Base-by-base conservation (phyloP, 2,329 filamentous ascomycete genomes). In the Thielaviopsis cerberus region DNA sequence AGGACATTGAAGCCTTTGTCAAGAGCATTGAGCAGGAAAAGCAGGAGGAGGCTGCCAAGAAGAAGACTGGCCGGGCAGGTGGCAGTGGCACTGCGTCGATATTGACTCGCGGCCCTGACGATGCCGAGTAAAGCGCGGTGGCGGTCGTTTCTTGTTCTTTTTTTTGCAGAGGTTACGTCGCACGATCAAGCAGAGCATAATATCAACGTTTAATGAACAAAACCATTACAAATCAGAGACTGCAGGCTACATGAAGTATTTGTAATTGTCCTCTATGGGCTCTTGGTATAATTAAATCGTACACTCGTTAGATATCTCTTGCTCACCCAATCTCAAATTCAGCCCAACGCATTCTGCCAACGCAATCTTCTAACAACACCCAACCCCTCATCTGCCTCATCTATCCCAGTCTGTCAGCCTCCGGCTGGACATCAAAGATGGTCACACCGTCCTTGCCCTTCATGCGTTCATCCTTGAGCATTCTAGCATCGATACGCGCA, bases 1-100 rank as follows among this genome's bases (percentile, higher is more conserved):
- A 97, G 71, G 88, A 95, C 67, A 98, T 98, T 67, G 92, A 98
- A 77, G 81, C 81, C 65, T 96, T 94, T 68, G 94, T 98, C 68
- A 97, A 97, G 82, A 92, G 82, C 72, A 98, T 98, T 71, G 94
- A 98, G 77, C 86, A 90, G 67, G 94, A 98, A 80, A 98, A 98
- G 80, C 90, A 95, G 70, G 92, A 97, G 72, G 92, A 98, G 76
- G 91, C 91, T 24, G 88, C 88, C 48, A 95, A 89, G 80, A 95
- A 95, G 84, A 94, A 95, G 83, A 86, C 81, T 51, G 85, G 86
- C 60, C 78, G 83, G 65, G 79, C 81, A 62, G 79, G 82, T n/a
- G 83, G 82, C 59, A 81, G 78, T 54, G 83, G 82, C 53, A 82
- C 74, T 64, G 82, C 86, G 20, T 79, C 87, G 51, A 88, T 92